Evolutionary conservation across 2,329 filamentous ascomycete genomes (phyloP).

Genomic region (Aureobasidium subglaciale): DNA sequence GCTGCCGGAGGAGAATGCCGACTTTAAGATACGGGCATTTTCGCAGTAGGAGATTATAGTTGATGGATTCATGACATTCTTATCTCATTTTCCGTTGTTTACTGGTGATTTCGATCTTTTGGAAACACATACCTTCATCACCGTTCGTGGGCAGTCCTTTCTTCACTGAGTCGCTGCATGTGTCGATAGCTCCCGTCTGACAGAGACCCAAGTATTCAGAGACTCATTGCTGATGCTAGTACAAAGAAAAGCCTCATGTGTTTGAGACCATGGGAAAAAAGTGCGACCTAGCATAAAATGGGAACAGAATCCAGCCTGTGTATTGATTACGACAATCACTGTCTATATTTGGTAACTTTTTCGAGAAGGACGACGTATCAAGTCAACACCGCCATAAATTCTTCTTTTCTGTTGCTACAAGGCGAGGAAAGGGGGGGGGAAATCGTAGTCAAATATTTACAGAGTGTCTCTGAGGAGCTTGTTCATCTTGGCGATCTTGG

Average conservation of each 20-base stretch:
- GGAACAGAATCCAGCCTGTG: not conserved
- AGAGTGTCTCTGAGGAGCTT: conserved; percentile 94
- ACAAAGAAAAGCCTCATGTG: too few species aligned
- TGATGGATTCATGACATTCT: not conserved
- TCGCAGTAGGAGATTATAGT: conserved; percentile 24
- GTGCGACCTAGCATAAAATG: not conserved
- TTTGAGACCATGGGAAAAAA: too few species aligned
- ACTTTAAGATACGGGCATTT: conserved; percentile 30
- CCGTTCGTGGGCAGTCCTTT: too few species aligned
- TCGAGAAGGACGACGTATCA: not conserved
- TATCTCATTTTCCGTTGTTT: not conserved
- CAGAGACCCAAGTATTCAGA: too few species aligned
- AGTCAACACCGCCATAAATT: conserved; percentile 12
- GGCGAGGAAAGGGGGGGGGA: conserved; percentile 6
- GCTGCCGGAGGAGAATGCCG: conserved; percentile 34
- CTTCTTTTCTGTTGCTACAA: conserved; percentile 16
- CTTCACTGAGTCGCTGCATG: too few species aligned
- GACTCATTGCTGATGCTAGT: too few species aligned
- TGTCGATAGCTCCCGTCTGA: too few species aligned
- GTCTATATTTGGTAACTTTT: not conserved
- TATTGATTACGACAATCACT: not conserved
- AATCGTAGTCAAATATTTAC: conserved; percentile 55
- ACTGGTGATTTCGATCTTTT: too few species aligned
- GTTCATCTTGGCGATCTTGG: conserved; percentile 97
- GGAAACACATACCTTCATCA: too few species aligned